phyloP scores from a whole-genome alignment of 129 eudicot species.

The Chrysanthemum makinoi region DNA sequence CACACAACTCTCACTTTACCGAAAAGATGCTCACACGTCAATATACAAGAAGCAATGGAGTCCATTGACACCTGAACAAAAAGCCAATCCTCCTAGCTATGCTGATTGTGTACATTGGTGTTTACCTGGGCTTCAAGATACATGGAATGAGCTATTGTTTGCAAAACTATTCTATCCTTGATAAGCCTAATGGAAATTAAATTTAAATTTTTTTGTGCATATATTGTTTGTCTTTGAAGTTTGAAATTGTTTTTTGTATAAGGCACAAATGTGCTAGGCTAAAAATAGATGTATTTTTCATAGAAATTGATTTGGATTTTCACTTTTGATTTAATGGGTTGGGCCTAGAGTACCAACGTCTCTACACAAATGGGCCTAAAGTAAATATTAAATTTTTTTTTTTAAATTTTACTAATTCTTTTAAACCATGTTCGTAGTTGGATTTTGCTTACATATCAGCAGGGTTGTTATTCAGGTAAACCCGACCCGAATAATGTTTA shows the following conservation, averaged over 20 bases:
- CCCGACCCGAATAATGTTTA: too few species aligned
- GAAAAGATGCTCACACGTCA: slow-evolving; percentile 81
- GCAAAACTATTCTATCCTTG: slow-evolving; percentile 48
- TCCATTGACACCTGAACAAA: slow-evolving; percentile 47
- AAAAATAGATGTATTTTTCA: background rate
- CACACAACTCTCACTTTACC: slow-evolving; percentile 69
- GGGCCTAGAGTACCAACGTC: background rate
- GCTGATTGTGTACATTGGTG: slow-evolving; percentile 82
- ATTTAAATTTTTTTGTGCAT: background rate
- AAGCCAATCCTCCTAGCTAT: slow-evolving; percentile 55
- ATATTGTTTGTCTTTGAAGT: background rate
- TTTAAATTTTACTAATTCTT: too few species aligned
- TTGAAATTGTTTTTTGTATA: background rate
- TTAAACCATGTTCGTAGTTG: too few species aligned
- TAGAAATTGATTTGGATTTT: background rate
- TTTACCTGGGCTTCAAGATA: slow-evolving; percentile 71
- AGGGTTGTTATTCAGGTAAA: too few species aligned
- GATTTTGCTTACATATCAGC: too few species aligned
- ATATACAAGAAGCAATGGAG: slow-evolving; percentile 15
- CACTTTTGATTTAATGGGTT: background rate
- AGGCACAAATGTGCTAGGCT: background rate
- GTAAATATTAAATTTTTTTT: too few species aligned
- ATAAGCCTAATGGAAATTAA: background rate
- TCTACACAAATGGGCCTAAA: background rate
- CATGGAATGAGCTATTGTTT: slow-evolving; percentile 68